Evolutionary conservation across 805 yeast species (phyloP), one percentile per base, ranked within the genome.

Genomic region (Kuraishia borneana): DNA sequence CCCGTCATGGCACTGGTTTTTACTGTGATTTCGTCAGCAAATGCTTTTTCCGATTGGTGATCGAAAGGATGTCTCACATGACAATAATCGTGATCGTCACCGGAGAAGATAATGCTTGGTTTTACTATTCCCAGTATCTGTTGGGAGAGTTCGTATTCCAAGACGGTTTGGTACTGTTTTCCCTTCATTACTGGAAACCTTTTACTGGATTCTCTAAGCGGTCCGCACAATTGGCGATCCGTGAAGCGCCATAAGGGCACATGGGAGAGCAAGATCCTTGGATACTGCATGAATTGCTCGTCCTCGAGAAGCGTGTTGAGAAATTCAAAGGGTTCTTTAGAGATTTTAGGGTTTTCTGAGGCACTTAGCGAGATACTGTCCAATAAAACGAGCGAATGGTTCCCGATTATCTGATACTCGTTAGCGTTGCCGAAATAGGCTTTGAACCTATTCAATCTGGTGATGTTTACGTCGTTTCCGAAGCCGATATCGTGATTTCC

Each of bases 401-500:
- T 83, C 1, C 76, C 81, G 2, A 72, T 64, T 2, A 79, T 43
- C 23, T 67, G 47, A 12, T 56, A 59, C 12, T 70, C 65, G 45
- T 72, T 71, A 1, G 92, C 60, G 27, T 73, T 73, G 2, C 97
- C 98, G 53, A 85, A 89, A 48, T 63, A 68, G 1, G 76, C 59
- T 26, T 68, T 58, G 55, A 88, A 92, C 43, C 97, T 59, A 23
- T 70, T 56, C 30, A 70, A 56, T 18, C 78, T 73, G 1, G 63
- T 54, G 18, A 66, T 63, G 13, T 73, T 63, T 12, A 92, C 73
- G 0, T 76, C 73, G 39, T 76, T 72, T 20, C 92, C 95, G 57
- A 81, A 89, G 0, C 99, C 99, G 42, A 94, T 84, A 51, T 92
- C 99, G 53, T 92, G 99, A 51, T 92, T 92, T 2, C 98, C 99